Evolutionary conservation across 495 filamentous ascomycete species (phyloP).

Genomic region (Penicillium tannophilum): DNA sequence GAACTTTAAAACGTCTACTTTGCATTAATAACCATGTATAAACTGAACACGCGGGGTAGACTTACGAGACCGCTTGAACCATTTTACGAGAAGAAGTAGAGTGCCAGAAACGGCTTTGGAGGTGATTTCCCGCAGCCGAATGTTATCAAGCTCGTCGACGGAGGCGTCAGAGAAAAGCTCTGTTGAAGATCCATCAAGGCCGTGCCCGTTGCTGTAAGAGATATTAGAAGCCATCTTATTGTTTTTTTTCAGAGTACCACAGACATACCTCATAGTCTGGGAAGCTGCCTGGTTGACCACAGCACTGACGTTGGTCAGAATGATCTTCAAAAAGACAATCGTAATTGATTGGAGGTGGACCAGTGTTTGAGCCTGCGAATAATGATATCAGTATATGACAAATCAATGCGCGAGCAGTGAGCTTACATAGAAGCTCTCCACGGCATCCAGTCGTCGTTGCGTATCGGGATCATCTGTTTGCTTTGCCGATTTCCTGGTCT

Average conservation of each 20-base stretch:
- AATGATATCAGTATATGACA: conserved; percentile 24
- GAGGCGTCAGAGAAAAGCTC: conserved; percentile 43
- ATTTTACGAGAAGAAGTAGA: conserved; percentile 84
- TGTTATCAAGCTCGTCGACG: conserved; percentile 75
- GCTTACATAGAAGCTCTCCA: conserved; percentile 86
- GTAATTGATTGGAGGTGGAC: conserved; percentile 91
- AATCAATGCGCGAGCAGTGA: conserved; percentile 1
- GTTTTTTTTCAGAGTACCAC: not conserved
- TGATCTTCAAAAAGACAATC: conserved; percentile 85
- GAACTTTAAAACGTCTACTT: conserved; percentile 85
- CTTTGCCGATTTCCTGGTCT: conserved; percentile 32
- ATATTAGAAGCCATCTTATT: not conserved
- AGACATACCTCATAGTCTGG: conserved; percentile 43
- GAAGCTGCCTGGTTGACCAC: conserved; percentile 56
- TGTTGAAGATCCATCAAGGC: conserved; percentile 34
- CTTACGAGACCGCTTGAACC: conserved; percentile 95
- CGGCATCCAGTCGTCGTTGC: conserved; percentile 67
- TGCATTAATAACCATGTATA: conserved; percentile 18
- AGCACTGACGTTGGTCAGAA: conserved; percentile 77
- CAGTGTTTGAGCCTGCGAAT: conserved; percentile 64
- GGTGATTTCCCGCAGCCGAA: conserved; percentile 80
- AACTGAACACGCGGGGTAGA: conserved; percentile 12
- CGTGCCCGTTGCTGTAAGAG: conserved; percentile 33
- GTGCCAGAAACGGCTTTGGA: conserved; percentile 88
- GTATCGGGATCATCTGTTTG: conserved; percentile 60